Conservation (phyloP, 345 rosid genomes). For the Aquilaria malaccensis region DNA sequence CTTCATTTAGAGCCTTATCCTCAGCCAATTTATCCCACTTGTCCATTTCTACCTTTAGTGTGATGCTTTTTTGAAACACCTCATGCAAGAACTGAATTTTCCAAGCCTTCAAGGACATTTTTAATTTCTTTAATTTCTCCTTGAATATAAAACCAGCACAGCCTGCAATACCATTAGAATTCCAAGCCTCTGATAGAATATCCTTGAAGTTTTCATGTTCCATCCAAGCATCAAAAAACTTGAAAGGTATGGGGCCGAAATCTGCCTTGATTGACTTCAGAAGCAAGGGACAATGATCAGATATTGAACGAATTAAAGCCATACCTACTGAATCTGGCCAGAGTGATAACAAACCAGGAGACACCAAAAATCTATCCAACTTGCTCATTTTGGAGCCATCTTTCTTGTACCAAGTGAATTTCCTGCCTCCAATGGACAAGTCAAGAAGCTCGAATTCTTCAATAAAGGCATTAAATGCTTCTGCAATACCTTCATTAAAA, state of each 20-base stretch:
- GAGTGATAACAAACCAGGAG: neutral
- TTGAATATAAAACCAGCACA: too few relatives aligned
- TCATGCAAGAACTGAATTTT: too few relatives aligned
- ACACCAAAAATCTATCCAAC: neutral
- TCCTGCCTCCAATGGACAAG: neutral
- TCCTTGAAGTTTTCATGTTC: neutral
- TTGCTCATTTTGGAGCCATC: neutral
- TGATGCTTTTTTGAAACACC: too few relatives aligned
- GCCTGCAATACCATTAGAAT: neutral
- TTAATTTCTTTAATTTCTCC: too few relatives aligned
- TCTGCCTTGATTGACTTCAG: neutral
- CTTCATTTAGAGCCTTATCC: too few relatives aligned
- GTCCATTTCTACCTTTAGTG: too few relatives aligned
- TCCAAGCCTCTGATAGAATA: neutral
- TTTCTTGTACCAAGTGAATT: too few relatives aligned
- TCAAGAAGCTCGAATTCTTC: too few relatives aligned
- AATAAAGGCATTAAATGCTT: neutral
- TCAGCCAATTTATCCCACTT: too few relatives aligned
- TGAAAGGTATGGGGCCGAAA: neutral
- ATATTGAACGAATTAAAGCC: neutral
- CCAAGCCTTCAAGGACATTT: too few relatives aligned
- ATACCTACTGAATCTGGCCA: neutral
- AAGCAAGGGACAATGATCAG: neutral
- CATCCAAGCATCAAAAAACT: neutral
- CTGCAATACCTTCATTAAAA: neutral